These are phyloP conservation scores for Phaeoacremonium minimum DNA, from an alignment of 2,329 filamentous ascomycete species.

Conservation along the genomic window DNA sequence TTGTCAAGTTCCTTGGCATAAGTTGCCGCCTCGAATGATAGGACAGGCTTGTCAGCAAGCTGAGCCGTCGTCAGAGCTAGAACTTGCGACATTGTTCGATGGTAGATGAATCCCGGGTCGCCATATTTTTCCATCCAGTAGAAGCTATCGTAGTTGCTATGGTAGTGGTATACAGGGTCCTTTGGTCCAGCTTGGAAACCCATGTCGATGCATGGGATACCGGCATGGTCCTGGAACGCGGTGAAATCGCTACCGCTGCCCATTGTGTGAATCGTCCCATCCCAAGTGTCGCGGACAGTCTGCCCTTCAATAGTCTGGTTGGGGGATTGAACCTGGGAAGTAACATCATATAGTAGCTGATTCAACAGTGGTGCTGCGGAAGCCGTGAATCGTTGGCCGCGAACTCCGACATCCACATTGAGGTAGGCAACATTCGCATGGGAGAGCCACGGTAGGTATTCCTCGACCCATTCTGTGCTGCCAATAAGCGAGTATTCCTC, in stretches of 20 bases:
- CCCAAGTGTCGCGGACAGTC: constrained; percentile 38
- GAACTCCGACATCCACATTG: constrained; percentile 64
- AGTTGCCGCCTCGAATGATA: constrained; percentile 60
- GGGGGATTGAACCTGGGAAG: constrained; percentile 7
- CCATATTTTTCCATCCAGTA: constrained; percentile 80
- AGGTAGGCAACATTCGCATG: constrained; percentile 70
- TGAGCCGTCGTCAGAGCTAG: constrained; percentile 58
- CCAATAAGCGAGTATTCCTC: constrained; percentile 79
- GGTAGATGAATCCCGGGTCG: constrained; percentile 63
- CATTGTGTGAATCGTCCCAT: constrained; percentile 43
- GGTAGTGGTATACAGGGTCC: constrained; percentile 68
- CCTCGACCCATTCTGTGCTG: constrained; percentile 84
- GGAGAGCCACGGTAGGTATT: constrained; percentile 72
- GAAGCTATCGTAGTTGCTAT: constrained; percentile 80
- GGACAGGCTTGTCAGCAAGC: constrained; percentile 56
- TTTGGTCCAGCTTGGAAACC: constrained; percentile 37
- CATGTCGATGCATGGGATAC: constrained; percentile 45
- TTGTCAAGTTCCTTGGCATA: constrained; percentile 54
- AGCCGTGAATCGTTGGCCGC: constrained; percentile 51
- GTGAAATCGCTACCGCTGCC: constrained; percentile 67
- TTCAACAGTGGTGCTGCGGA: constrained; percentile 59
- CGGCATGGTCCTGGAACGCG: constrained; percentile 59
- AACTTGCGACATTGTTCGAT: constrained; percentile 62
- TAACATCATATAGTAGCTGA: constrained; percentile 41
- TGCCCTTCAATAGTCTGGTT: constrained; percentile 28